Conservation (phyloP, 2,329 filamentous ascomycete species). For the Plenodomus biglobosus region DNA sequence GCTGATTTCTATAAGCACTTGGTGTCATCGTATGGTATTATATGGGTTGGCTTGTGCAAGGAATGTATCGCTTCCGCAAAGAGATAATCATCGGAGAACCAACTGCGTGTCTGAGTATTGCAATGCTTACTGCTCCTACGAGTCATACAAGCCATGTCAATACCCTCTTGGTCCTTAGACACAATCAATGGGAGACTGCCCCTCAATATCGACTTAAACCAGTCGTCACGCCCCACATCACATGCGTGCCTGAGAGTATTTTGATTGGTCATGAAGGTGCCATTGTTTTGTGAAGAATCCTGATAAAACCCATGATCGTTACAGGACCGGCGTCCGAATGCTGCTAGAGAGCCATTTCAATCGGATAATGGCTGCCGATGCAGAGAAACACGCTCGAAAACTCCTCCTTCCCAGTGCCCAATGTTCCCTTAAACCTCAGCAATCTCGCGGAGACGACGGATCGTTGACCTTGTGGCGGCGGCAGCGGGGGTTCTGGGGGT, state of each 20-base stretch:
- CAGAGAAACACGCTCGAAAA: slow-evolving; percentile 42
- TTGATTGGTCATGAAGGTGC: slow-evolving; percentile 35
- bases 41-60: too few relatives aligned
- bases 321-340: slow-evolving; percentile 40
- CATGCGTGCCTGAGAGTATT: background rate
- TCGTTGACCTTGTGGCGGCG: slow-evolving; percentile 91
- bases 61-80: too few relatives aligned
- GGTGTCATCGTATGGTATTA: too few relatives aligned
- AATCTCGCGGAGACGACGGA: slow-evolving; percentile 96
- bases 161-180: too few relatives aligned
- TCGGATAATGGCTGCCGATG: slow-evolving; percentile 35
- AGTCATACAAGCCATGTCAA: too few relatives aligned
- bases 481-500: slow-evolving; percentile 80
- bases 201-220: too few relatives aligned
- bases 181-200: too few relatives aligned
- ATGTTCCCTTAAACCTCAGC: slow-evolving; percentile 74
- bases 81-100: too few relatives aligned
- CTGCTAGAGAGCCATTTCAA: slow-evolving; percentile 29
- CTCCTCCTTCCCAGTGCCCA: slow-evolving; percentile 36
- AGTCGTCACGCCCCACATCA: too few relatives aligned
- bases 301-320: slow-evolving; percentile 40
- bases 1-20: too few relatives aligned
- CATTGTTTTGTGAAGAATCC: slow-evolving; percentile 42
- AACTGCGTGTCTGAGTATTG: too few relatives aligned
- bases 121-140: too few relatives aligned